Base-by-base conservation (phyloP, 345 rosid species). In the Salix purpurea region DNA sequence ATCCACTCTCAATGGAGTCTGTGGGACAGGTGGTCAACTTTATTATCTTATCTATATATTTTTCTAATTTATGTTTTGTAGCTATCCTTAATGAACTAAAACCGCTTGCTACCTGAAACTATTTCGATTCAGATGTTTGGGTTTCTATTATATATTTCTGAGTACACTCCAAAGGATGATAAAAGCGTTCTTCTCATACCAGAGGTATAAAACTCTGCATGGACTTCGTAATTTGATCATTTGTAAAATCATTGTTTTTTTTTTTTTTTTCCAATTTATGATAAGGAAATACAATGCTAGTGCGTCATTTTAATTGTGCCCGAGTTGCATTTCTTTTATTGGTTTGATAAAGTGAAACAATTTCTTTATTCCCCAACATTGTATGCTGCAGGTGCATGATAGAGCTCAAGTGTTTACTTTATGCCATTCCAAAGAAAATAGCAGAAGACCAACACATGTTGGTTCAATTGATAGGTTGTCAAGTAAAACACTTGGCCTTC, bases 381-480 rank as follows among this genome's bases (percentile, higher is more conserved):
- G 44, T 23, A 77, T 30, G 42, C 73, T 85, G 76, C 85, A 92
- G 99, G 94, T 95, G 69, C 95, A 91, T 86, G 97, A 95, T 83
- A 89, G 97, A 85, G 97, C 90, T 84, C 96, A 90, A 82, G 93
- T 95, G 80, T 92, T 87, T 71, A 65, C 87, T 39, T 88, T 90
- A 40, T 95, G 97, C 72, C 18, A 83, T 85, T 83, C 85, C 36
- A 81, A 42, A 74, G 85, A 74, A 76, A 76, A 80, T 56, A 78
- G 54, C 36, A 79, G 85, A 64, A 80, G 84, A 81, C 90, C 88
- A 60, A 80, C 78, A 39, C 87, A 84, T 85, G 82, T 67, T 69
- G 97, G 93, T 71, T 77, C 82, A 52, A 86, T 87, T 74, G 96
- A 90, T 76, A 87, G 99, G 89, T 88, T 91, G 94, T 91, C 95